These are phyloP conservation scores for Penstemon davidsonii DNA, from an alignment of 257 asterid species.

Conservation along the genomic window DNA sequence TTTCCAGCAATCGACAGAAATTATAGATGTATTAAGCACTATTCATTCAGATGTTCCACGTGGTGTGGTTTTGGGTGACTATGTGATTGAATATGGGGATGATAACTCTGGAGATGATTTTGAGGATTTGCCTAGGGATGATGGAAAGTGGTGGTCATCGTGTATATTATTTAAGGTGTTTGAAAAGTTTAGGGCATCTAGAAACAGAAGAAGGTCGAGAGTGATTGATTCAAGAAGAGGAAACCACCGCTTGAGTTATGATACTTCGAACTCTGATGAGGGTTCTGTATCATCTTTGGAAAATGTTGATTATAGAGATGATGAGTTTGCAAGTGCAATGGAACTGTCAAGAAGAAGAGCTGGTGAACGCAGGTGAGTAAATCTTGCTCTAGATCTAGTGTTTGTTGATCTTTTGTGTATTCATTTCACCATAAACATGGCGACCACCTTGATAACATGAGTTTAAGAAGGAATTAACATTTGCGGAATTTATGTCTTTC, in stretches of 20 bases:
- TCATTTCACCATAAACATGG: not conserved
- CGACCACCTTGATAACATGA: not conserved
- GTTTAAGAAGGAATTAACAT: not conserved
- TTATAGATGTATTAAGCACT: conserved; percentile 77
- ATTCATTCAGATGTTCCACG: conserved; percentile 82
- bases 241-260: conserved; percentile 52
- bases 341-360: conserved; percentile 54
- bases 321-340: conserved; percentile 52
- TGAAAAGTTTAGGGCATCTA: conserved; percentile 65
- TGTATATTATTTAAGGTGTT: conserved; percentile 81
- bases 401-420: conserved; percentile 13
- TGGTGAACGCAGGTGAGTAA: conserved; percentile 62
- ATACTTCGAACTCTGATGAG: conserved; percentile 72
- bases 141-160: conserved; percentile 83
- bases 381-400: not conserved
- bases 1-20: conserved; percentile 84
- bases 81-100: conserved; percentile 87
- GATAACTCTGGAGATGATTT: conserved; percentile 74
- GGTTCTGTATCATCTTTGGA: conserved; percentile 76
- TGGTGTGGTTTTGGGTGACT: conserved; percentile 86
- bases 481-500: not conserved
- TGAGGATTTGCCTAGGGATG: conserved; percentile 63
- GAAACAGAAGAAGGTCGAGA: conserved; percentile 80
- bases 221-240: conserved; percentile 65
- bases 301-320: conserved; percentile 61